Evolutionary conservation across 768 basidiomycete genomes (phyloP).

Genomic region (Punctularia strigosozonata): DNA sequence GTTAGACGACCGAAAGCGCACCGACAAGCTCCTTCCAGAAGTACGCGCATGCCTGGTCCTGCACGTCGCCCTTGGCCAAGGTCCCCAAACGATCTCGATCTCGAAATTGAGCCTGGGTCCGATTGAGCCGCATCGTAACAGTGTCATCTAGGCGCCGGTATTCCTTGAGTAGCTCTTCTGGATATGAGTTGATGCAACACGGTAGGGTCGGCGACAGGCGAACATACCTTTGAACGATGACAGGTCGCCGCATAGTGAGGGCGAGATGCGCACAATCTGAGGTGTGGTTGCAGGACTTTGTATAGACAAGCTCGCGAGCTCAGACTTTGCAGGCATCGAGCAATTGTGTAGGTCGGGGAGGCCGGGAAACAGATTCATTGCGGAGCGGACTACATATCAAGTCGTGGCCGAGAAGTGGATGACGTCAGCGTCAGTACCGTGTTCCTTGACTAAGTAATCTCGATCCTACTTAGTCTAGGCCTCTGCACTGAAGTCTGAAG

Average conservation of each 20-base stretch:
- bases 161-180: slow-evolving; percentile 66
- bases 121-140: slow-evolving; percentile 71
- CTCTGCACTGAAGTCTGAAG: background rate
- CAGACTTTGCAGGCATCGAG: slow-evolving; percentile 31
- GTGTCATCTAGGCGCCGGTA: slow-evolving; percentile 74
- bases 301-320: slow-evolving; percentile 56
- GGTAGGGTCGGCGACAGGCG: too few species aligned
- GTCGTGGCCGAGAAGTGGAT: background rate
- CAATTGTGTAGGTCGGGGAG: slow-evolving; percentile 17
- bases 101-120: slow-evolving; percentile 63
- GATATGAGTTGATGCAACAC: background rate
- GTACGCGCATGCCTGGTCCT: slow-evolving; percentile 65
- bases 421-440: background rate
- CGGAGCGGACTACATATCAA: background rate
- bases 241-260: slow-evolving; percentile 62
- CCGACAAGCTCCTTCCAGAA: slow-evolving; percentile 75
- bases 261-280: slow-evolving; percentile 61
- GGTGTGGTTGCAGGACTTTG: slow-evolving; percentile 49
- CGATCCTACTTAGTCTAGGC: background rate
- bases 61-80: slow-evolving; percentile 36
- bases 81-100: slow-evolving; percentile 51
- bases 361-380: slow-evolving; percentile 1
- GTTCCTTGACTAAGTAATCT: background rate
- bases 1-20: slow-evolving; percentile 24
- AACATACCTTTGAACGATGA: slow-evolving; percentile 58